These are phyloP conservation scores for Lecanicillium sp. DNA, from an alignment of 2,329 filamentous ascomycete species.

Conservation along the genomic window DNA sequence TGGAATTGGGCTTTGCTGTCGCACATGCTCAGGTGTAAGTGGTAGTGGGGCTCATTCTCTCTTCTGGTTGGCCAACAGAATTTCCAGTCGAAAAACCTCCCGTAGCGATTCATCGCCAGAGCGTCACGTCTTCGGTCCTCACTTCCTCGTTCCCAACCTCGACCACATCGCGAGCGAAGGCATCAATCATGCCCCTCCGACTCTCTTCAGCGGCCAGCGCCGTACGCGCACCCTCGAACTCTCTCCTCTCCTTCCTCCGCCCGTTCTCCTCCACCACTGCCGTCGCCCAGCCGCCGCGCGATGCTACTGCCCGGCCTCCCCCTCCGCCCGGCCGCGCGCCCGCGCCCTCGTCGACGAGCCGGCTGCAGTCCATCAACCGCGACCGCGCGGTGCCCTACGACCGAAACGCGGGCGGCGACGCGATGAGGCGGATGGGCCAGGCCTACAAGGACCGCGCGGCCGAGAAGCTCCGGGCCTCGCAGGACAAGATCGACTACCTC, in stretches of 20 bases:
- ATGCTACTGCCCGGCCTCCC: conserved; percentile 21
- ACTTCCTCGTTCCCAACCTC: background rate
- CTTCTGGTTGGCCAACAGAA: conserved; percentile 3
- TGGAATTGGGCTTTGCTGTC: no score
- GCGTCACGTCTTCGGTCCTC: background rate
- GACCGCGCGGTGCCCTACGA: conserved; percentile 11
- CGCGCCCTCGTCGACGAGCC: conserved; percentile 18
- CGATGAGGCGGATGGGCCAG: conserved; percentile 21
- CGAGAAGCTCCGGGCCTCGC: conserved; percentile 22
- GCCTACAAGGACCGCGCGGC: conserved; percentile 21
- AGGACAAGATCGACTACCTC: conserved; percentile 32
- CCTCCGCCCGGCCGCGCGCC: conserved; percentile 20
- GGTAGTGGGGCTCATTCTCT: background rate
- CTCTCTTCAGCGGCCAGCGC: conserved; percentile 25
- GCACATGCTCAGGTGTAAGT: background rate
- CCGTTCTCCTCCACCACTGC: conserved; percentile 27
- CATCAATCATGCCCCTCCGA: conserved; percentile 35
- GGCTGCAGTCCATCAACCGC: conserved; percentile 13
- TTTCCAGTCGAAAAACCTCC: conserved; percentile 6
- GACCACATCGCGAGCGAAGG: conserved; percentile 14
- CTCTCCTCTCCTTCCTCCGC: conserved; percentile 18
- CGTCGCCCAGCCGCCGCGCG: conserved; percentile 21
- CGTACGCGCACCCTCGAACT: conserved; percentile 18
- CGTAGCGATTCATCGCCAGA: background rate
- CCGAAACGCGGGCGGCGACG: background rate